Base-by-base conservation (phyloP, 225 moss, liverwort and hornwort species). In the Antitrichia curtipendula region DNA sequence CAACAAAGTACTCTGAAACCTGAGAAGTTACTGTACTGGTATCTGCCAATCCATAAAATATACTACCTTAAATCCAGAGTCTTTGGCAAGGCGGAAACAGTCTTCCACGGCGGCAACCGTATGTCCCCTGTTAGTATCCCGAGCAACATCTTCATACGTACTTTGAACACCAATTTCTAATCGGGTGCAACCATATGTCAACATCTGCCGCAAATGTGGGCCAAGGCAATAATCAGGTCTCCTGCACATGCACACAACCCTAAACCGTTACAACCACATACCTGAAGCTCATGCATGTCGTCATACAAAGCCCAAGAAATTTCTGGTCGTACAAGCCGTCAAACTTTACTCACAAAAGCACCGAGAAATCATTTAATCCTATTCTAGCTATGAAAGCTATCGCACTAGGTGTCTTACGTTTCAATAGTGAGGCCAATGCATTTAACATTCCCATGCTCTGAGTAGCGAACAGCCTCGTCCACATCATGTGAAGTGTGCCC, bases 351-450 rank as follows among this genome's bases (percentile, higher is more conserved):
- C 59, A 65, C 19, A 80, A 29, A 78, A 32, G 84, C 81, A 63
- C 23, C 4, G 38, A 88, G 50, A 70, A 76, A 87, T 38, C 62
- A 70, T 47, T 64, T 9, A 14, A 75, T 50, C 50, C 58, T 45
- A 58, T 85, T 41, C 19, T 27, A 69, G 50, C 84, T 64, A 70
- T 15, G 41, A 88, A 83, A 75, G 59, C 36, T 49, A 82, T 76
- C 77, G 18, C 69, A 80, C 27, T 80, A 43, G 59, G 70, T 77
- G 49, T 40, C 88, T 81, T 96, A 98, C 99, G 99, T 99, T 92
- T 99, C 99, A 90, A 99, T 99, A 29, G 99, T 99, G 61, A 99
- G 95, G 54, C 99, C 99, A 27, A 99, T 99, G 92, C 99, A 99
- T 94, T 99, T 99, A 72, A 96, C 94, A 68, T 95, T 93, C 63